Evolutionary conservation across 148 eudicot genomes (phyloP), one percentile per base, ranked within the genome.

Genomic region (Oxyria digyna): DNA sequence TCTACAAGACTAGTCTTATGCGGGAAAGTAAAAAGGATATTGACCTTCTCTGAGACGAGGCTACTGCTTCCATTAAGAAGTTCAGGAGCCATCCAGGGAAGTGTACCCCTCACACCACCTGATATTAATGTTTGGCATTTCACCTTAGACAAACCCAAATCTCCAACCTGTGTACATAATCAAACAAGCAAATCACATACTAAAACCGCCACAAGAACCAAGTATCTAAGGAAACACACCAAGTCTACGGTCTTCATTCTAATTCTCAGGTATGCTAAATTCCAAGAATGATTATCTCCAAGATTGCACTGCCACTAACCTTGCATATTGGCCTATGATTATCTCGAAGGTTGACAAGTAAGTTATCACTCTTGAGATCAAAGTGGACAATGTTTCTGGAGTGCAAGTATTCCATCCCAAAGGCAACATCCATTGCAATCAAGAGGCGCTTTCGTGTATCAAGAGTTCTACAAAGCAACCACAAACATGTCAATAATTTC

Each of bases 331-430:
- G 98, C 8, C 98, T 78, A 69, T 92, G 96, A 69, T 94, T 89
- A 83, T 92, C 98, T 68, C 98, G 96, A 73, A 92, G 98, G 74
- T 92, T 92, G 68, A 92, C 98, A 72, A 92, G 91, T 71, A 92
- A 80, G 77, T 92, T 92, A 78, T 92, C 98, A 77, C 96, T 89
- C 82, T 92, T 92, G 72, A 92, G 73, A 77, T 92, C 98, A 43
- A 92, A 92, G 75, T 92, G 98, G 20, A 92, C 98, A 67, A 92
- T 92, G 70, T 89, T 92, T 78, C 81, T 92, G 26, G 89, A 93
- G 67, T 92, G 98, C 72, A 92, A 80, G 77, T 92, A 92, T 74
- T 92, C 98, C 98, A 92, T 92, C 67, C 98, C 98, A 73, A 92
- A 92, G 62, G 98, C 98, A 42, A 86, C 94, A 67, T 92, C 98